A percentile compares a stretch with the other conserved stretches of the same genome.
These are phyloP conservation scores for Penicillium psychrosexuale DNA, from an alignment of 2,329 filamentous ascomycete species.

Conservation along the genomic window DNA sequence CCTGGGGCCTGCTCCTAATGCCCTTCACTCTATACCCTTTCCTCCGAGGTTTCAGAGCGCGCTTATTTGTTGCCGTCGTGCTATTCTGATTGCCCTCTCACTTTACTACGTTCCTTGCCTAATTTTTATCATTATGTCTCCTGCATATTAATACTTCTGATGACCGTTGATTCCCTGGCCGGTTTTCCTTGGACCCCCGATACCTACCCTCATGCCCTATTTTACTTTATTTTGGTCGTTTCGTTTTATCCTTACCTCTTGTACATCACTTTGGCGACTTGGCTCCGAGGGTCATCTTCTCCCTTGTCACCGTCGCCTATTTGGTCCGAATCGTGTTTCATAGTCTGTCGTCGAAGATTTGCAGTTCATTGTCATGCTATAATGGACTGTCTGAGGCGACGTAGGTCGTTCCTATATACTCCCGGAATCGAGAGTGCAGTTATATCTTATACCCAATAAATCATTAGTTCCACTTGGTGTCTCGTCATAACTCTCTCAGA, in stretches of 20 bases:
- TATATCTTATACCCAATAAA: constrained; percentile 1
- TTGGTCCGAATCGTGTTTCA: not conserved
- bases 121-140: not conserved
- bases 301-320: not conserved
- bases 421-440: not conserved
- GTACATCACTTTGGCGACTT: constrained; percentile 5
- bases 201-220: constrained; percentile 2
- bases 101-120: not conserved
- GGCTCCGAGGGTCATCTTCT: not conserved
- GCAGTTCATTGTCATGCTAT: not conserved
- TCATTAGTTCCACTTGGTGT: not conserved
- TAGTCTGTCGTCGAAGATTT: not conserved
- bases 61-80: not conserved
- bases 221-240: constrained; percentile 5
- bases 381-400: not conserved
- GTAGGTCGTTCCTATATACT: not conserved
- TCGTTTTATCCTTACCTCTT: not conserved
- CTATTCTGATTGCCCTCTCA: not conserved
- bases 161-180: constrained; percentile 3
- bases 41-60: not conserved
- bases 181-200: constrained; percentile 2
- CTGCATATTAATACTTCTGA: constrained; percentile 1
- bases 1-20: constrained; percentile 15
- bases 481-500: not conserved
- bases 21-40: constrained; percentile 20